Evolutionary conservation across 805 yeast species (phyloP).

Genomic region (Millerozyma acaciae): DNA sequence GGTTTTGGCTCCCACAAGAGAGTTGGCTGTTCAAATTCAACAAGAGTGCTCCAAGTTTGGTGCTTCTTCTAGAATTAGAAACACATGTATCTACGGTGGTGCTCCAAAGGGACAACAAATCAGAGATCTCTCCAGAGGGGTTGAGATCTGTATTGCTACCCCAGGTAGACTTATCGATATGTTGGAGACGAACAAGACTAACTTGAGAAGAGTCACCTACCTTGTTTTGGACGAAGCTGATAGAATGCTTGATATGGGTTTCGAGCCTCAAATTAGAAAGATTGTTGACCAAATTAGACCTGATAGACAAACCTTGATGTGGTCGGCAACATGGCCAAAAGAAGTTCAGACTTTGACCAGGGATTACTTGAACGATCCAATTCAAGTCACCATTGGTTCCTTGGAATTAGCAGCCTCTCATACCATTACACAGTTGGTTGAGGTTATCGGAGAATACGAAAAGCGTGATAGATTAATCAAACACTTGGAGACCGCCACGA

Average conservation of each 20-base stretch:
- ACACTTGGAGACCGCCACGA: constrained; percentile 78
- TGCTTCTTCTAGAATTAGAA: constrained; percentile 85
- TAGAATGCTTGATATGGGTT: constrained; percentile 99
- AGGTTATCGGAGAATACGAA: constrained; percentile 86
- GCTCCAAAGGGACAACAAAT: constrained; percentile 97
- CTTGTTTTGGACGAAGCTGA: constrained; percentile 98
- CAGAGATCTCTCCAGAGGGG: constrained; percentile 93
- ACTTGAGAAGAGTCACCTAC: constrained; percentile 93
- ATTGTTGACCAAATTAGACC: constrained; percentile 98
- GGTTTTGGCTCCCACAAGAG: constrained; percentile 98
- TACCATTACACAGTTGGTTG: constrained; percentile 89
- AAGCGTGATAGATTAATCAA: constrained; percentile 87
- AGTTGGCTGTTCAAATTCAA: constrained; percentile 96
- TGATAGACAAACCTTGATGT: constrained; percentile 98
- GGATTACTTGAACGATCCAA: constrained; percentile 88
- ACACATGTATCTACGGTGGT: constrained; percentile 98
- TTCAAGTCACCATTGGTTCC: constrained; percentile 96
- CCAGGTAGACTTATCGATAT: constrained; percentile 98
- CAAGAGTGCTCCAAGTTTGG: constrained; percentile 95
- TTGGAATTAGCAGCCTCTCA: constrained; percentile 95
- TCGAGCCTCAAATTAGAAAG: constrained; percentile 98
- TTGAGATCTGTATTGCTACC: constrained; percentile 94
- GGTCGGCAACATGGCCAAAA: constrained; percentile 99
- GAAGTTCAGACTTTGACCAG: constrained; percentile 90
- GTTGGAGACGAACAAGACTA: constrained; percentile 93